Evolutionary conservation across 768 basidiomycete genomes (phyloP).

Genomic region (Amanita brunnescens): DNA sequence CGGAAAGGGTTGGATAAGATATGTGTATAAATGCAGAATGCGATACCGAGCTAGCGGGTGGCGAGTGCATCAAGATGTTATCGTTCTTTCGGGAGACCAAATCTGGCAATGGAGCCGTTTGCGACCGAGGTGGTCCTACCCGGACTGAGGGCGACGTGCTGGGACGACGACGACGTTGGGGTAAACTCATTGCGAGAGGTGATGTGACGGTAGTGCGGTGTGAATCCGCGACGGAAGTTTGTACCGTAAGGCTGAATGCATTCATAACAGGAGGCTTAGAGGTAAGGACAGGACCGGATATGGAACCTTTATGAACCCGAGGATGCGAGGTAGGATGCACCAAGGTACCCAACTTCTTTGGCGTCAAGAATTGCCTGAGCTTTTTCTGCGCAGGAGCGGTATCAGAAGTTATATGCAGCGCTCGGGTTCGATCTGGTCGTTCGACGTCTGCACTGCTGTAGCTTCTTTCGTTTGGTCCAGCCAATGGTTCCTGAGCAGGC

Average conservation of each 20-base stretch:
- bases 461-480: neutral
- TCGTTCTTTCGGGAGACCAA: neutral
- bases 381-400: constrained; percentile 5
- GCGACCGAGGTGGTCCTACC: neutral
- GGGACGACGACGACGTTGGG: neutral
- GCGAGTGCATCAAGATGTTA: neutral
- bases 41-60: neutral
- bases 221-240: constrained; percentile 5
- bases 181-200: neutral
- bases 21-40: constrained; percentile 17
- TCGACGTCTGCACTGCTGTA: neutral
- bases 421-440: neutral
- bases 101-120: neutral
- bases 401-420: constrained; percentile 5
- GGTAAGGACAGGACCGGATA: constrained; percentile 15
- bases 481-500: neutral
- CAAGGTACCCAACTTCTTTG: constrained; percentile 13
- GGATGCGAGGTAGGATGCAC: constrained; percentile 11
- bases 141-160: neutral
- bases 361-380: constrained; percentile 14
- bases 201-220: neutral
- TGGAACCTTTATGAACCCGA: constrained; percentile 16
- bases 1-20: constrained; percentile 11
- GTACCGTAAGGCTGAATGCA: constrained; percentile 5
- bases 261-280: constrained; percentile 5